A percentile compares a stretch with the other conserved stretches of the same genome.
Evolutionary conservation across 352 stramenopile genomes (phyloP).

Genomic region (Globisporangium solare): DNA sequence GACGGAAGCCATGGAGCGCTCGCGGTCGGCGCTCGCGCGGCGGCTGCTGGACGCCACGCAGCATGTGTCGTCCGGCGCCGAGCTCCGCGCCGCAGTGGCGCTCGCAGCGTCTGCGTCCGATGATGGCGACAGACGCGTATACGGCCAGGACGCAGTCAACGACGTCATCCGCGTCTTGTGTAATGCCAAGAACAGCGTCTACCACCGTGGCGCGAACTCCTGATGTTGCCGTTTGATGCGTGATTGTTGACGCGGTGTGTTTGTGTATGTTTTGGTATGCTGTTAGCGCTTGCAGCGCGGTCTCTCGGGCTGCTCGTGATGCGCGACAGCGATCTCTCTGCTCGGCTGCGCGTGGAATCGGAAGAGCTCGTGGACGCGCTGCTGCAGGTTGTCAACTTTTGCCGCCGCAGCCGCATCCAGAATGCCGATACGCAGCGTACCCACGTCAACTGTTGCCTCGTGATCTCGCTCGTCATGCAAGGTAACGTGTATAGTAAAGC

Average conservation of each 20-base stretch:
- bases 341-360: constrained; percentile 48
- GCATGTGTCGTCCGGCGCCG: constrained; percentile 32
- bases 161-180: constrained; percentile 35
- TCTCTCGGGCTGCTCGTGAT: constrained; percentile 63
- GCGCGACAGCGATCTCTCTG: constrained; percentile 25
- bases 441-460: constrained; percentile 80
- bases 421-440: constrained; percentile 58
- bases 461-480: constrained; percentile 84
- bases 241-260: background rate
- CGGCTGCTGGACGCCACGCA: constrained; percentile 46
- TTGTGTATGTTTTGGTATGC: too few relatives aligned
- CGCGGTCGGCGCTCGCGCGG: constrained; percentile 43
- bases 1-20: constrained; percentile 25
- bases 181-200: constrained; percentile 67
- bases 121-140: background rate
- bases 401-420: constrained; percentile 34
- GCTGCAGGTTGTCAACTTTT: constrained; percentile 66
- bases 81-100: constrained; percentile 28
- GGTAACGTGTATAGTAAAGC: constrained; percentile 7
- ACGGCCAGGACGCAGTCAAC: constrained; percentile 16
- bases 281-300: constrained; percentile 50
- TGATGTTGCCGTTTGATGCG: background rate
- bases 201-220: constrained; percentile 31
- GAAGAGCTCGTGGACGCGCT: constrained; percentile 70
- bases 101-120: constrained; percentile 18